phyloP scores from a whole-genome alignment of 352 stramenopile species.

The Phytophthora crassamura region DNA sequence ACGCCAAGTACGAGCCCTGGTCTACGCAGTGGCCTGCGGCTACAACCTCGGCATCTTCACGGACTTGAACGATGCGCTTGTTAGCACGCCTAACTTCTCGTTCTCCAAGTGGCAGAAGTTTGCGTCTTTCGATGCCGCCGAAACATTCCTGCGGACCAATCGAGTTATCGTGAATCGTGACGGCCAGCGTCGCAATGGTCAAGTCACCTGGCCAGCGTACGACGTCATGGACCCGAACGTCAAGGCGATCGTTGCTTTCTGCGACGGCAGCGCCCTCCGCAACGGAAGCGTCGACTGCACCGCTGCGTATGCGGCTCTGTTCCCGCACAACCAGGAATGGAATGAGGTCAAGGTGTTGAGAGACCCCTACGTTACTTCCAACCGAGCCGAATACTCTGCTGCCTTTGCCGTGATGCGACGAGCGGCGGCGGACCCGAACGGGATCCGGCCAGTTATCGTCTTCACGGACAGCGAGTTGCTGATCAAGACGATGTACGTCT shows the following conservation, averaged over 20 bases:
- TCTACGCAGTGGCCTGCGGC: slow-evolving; percentile 60
- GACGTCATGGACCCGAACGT: slow-evolving; percentile 46
- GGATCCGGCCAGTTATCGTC: slow-evolving; percentile 7
- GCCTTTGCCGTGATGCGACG: slow-evolving; percentile 11
- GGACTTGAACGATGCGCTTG: slow-evolving; percentile 48
- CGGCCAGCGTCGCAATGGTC: background rate
- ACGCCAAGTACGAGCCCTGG: slow-evolving; percentile 5
- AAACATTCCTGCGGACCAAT: slow-evolving; percentile 47
- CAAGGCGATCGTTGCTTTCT: slow-evolving; percentile 62
- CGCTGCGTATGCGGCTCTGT: slow-evolving; percentile 66
- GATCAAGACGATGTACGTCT: slow-evolving; percentile 12
- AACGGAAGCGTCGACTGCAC: slow-evolving; percentile 51
- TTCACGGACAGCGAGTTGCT: slow-evolving; percentile 25
- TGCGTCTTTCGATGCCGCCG: slow-evolving; percentile 38
- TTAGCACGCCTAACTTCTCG: slow-evolving; percentile 45
- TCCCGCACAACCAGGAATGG: slow-evolving; percentile 57
- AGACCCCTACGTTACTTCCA: slow-evolving; percentile 25
- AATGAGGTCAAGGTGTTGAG: slow-evolving; percentile 50
- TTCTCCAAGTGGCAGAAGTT: slow-evolving; percentile 61
- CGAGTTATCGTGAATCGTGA: slow-evolving; percentile 7
- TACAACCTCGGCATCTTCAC: slow-evolving; percentile 53
- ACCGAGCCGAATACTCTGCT: slow-evolving; percentile 14
- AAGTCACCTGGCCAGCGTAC: slow-evolving; percentile 22
- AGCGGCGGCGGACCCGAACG: slow-evolving; percentile 9
- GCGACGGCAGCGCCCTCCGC: slow-evolving; percentile 61